phyloP scores from a whole-genome alignment of 306 rosid genomes.

The Cucurbita argyrosperma region DNA sequence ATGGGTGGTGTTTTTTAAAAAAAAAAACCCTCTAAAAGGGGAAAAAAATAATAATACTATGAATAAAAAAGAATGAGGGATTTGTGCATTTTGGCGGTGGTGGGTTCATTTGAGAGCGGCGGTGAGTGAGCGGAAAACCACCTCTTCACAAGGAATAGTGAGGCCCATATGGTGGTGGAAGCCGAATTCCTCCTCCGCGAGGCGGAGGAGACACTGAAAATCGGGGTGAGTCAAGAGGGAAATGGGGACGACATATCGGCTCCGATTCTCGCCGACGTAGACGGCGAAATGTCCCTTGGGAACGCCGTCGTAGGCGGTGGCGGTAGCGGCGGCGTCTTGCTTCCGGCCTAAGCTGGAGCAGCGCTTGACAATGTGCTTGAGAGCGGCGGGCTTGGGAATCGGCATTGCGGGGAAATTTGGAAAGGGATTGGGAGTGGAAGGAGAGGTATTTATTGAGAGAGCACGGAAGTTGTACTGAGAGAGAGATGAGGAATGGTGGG shows the following conservation, averaged over 20 bases:
- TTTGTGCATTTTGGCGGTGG: background rate
- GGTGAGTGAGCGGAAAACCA: conserved; percentile 52
- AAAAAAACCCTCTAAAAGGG: background rate
- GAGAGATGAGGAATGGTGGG: conserved; percentile 4
- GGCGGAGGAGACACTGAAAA: conserved; percentile 73
- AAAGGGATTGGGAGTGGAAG: background rate
- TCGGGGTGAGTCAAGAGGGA: conserved; percentile 66
- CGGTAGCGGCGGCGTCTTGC: conserved; percentile 12
- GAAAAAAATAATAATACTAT: background rate
- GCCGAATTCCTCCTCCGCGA: conserved; percentile 90
- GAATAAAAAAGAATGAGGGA: background rate
- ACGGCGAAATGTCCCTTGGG: conserved; percentile 88
- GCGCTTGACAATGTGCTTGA: conserved; percentile 63
- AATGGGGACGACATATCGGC: conserved; percentile 74
- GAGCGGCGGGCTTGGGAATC: conserved; percentile 6
- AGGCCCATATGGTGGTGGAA: conserved; percentile 90
- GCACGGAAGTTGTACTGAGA: conserved; percentile 8
- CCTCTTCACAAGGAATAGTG: conserved; percentile 88
- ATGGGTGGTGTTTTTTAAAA: no score
- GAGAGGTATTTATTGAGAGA: background rate
- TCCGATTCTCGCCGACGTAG: conserved; percentile 73
- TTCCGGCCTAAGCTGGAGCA: conserved; percentile 65
- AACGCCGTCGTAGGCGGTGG: conserved; percentile 44
- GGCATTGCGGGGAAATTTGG: background rate
- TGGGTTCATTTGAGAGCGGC: conserved; percentile 32